phyloP scores from a whole-genome alignment of 2,329 filamentous ascomycete species.

The Orbilia javanica region DNA sequence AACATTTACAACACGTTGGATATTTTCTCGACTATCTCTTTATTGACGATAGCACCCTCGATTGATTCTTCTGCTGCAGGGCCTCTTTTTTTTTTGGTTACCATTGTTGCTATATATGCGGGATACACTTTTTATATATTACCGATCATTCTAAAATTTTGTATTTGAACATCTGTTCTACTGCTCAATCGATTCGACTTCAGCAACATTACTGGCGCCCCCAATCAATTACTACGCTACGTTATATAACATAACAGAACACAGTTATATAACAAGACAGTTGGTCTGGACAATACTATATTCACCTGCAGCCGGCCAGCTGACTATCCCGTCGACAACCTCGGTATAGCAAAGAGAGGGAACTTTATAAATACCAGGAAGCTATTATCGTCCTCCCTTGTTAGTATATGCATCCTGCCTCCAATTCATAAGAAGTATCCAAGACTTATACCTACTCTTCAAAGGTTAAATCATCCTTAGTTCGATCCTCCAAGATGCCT shows the following conservation, averaged over 20 bases:
- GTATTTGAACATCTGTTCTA: not conserved
- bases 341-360: not conserved
- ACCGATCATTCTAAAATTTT: not conserved
- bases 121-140: not conserved
- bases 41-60: conserved; percentile 30
- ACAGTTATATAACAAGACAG: not conserved
- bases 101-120: not conserved
- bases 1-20: conserved; percentile 3
- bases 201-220: not conserved
- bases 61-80: not conserved
- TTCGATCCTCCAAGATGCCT: conserved; percentile 23
- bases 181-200: not conserved
- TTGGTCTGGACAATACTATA: not conserved
- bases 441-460: not conserved
- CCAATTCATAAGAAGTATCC: not conserved
- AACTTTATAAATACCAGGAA: not conserved
- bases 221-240: not conserved
- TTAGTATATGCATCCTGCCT: not conserved
- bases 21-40: conserved; percentile 38
- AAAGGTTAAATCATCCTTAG: not conserved
- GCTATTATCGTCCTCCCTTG: not conserved
- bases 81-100: not conserved
- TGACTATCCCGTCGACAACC: not conserved
- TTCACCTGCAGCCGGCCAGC: not conserved
- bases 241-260: conserved; percentile 3